These are phyloP conservation scores for Pholiota microspora DNA, from an alignment of 768 basidiomycete species.

Conservation along the genomic window DNA sequence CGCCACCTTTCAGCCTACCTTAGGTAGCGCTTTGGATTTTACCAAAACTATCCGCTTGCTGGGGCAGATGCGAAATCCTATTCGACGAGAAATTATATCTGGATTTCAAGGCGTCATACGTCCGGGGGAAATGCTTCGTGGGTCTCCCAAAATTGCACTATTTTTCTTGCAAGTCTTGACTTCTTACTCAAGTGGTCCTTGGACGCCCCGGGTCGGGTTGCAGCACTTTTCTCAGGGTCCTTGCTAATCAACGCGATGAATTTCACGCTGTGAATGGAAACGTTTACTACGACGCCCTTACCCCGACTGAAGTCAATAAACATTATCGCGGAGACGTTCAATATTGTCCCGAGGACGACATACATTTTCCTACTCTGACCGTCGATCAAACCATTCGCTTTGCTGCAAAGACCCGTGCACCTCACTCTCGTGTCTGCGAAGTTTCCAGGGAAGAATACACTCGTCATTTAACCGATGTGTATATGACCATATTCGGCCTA, in stretches of 20 bases:
- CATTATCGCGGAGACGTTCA: conserved; percentile 78
- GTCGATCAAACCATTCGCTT: conserved; percentile 75
- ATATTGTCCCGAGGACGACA: conserved; percentile 83
- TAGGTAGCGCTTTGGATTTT: conserved; percentile 65
- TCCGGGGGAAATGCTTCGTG: conserved; percentile 77
- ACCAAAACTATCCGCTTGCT: conserved; percentile 40
- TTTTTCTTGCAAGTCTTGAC: not conserved
- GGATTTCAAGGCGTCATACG: conserved; percentile 64
- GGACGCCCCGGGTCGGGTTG: conserved; percentile 87
- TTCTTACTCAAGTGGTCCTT: conserved; percentile 59
- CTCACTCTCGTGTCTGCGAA: conserved; percentile 46
- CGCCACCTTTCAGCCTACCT: conserved; percentile 52
- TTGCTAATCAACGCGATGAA: conserved; percentile 73
- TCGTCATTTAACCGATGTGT: conserved; percentile 48
- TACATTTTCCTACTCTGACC: conserved; percentile 83
- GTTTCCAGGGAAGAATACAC: conserved; percentile 42
- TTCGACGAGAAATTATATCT: conserved; percentile 58
- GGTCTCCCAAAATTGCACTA: conserved; percentile 25
- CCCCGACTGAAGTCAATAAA: conserved; percentile 58
- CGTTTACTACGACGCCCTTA: conserved; percentile 74
- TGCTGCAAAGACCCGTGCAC: conserved; percentile 66
- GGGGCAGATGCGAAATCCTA: conserved; percentile 53
- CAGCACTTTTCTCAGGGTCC: conserved; percentile 76
- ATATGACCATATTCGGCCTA: conserved; percentile 74
- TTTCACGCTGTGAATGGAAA: conserved; percentile 69